Evolutionary conservation across 78 protist genomes (phyloP).

Genomic region (Monocercomonoides exilis): DNA sequence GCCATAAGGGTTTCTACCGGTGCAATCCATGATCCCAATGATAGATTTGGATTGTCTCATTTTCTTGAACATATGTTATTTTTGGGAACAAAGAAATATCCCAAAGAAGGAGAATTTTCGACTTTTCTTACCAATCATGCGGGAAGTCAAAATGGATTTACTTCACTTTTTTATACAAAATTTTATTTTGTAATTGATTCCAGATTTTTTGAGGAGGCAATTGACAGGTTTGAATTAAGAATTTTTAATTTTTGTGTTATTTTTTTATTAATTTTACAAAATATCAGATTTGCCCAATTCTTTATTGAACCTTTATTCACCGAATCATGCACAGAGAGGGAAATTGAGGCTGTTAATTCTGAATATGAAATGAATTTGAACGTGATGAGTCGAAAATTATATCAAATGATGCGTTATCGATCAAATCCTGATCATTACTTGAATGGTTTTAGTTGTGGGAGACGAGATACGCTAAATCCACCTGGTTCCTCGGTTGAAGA

Average conservation of each 20-base stretch:
- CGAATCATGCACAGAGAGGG: not conserved
- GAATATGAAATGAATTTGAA: not conserved
- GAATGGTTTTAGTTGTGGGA: not conserved
- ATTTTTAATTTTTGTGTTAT: no score
- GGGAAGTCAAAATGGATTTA: not conserved
- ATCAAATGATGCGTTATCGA: not conserved
- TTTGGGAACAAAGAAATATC: not conserved
- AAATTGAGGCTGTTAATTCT: not conserved
- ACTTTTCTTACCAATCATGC: not conserved
- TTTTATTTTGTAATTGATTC: not conserved
- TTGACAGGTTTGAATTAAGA: not conserved
- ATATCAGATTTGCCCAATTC: not conserved
- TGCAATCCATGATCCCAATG: not conserved
- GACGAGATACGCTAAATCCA: not conserved
- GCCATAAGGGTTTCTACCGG: not conserved
- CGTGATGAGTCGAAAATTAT: not conserved
- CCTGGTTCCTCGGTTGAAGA: not conserved
- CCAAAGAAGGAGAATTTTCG: not conserved
- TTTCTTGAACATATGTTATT: not conserved
- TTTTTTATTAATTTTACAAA: not conserved
- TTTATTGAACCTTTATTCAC: not conserved
- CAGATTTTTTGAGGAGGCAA: not conserved
- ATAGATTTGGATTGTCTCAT: not conserved
- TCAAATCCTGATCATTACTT: not conserved
- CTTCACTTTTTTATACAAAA: not conserved